Conservation (phyloP, 257 asterid species). For the Petrea volubilis region DNA sequence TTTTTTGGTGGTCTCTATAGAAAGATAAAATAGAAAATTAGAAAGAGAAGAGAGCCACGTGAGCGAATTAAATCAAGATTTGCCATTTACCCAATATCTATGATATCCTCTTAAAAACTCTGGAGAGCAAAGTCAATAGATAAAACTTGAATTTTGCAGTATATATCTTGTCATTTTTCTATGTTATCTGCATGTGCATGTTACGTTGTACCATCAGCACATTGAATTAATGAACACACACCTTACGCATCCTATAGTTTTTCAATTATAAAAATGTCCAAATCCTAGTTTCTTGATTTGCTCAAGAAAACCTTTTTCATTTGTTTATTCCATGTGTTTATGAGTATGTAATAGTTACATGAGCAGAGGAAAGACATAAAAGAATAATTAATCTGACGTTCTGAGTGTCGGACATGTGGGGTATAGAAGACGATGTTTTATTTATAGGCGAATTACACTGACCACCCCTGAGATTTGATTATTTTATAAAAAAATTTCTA, state of each 20-base stretch:
- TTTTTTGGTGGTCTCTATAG: too few species aligned
- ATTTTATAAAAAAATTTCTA: too few species aligned
- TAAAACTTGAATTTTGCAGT: too few species aligned
- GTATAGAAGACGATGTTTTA: slow-evolving; percentile 1
- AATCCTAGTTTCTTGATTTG: not conserved
- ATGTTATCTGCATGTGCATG: not conserved
- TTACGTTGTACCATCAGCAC: not conserved
- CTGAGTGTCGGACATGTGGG: slow-evolving; percentile 3
- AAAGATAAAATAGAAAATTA: too few species aligned
- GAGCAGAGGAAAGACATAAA: not conserved
- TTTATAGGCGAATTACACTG: too few species aligned
- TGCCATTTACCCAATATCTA: too few species aligned
- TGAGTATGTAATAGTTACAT: not conserved
- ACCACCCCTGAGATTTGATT: too few species aligned
- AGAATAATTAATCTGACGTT: not conserved
- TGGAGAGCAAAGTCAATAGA: too few species aligned
- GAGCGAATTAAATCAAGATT: too few species aligned
- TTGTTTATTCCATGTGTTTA: not conserved
- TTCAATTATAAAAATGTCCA: not conserved
- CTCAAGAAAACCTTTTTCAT: not conserved
- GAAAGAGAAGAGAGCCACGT: too few species aligned
- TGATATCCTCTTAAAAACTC: too few species aligned
- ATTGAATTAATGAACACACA: not conserved
- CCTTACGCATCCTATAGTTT: not conserved
- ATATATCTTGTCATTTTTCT: not conserved